Conservation (phyloP, 75 land plant genomes). For the Pinus taeda region DNA sequence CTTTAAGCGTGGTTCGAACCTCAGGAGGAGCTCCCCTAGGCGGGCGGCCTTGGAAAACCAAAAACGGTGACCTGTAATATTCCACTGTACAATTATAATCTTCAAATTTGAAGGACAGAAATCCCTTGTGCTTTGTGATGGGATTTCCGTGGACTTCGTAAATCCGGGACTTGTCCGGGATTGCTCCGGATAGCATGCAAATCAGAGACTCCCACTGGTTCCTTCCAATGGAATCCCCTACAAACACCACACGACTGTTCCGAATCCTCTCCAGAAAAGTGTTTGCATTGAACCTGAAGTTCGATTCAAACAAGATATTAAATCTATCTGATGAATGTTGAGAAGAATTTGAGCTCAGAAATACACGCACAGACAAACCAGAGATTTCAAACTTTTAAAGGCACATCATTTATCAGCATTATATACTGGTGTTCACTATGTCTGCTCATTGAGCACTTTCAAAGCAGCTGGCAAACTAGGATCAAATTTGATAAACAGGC, state of each 20-base stretch:
- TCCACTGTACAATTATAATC: constrained; percentile 77
- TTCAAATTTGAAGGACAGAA: constrained; percentile 49
- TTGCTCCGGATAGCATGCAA: constrained; percentile 75
- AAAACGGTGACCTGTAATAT: constrained; percentile 74
- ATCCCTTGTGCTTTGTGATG: constrained; percentile 86
- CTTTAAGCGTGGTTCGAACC: constrained; percentile 29
- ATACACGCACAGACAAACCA: background rate
- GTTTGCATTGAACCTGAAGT: constrained; percentile 62
- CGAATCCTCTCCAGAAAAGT: constrained; percentile 54
- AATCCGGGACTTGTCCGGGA: constrained; percentile 49
- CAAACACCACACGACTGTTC: constrained; percentile 64
- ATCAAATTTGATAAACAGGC: background rate
- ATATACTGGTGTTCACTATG: no score
- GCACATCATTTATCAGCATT: background rate
- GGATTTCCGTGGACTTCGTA: constrained; percentile 71
- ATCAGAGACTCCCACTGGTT: constrained; percentile 95
- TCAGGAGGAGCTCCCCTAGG: constrained; percentile 34
- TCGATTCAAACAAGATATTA: background rate
- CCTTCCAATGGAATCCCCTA: constrained; percentile 85
- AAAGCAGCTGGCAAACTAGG: background rate
- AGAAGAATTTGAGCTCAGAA: background rate
- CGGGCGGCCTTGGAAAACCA: constrained; percentile 50
- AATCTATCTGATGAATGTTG: background rate
- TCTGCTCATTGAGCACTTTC: background rate
- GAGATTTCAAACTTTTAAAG: background rate